Base-by-base conservation (phyloP, 805 yeast genomes). In the Candida oleophila region DNA sequence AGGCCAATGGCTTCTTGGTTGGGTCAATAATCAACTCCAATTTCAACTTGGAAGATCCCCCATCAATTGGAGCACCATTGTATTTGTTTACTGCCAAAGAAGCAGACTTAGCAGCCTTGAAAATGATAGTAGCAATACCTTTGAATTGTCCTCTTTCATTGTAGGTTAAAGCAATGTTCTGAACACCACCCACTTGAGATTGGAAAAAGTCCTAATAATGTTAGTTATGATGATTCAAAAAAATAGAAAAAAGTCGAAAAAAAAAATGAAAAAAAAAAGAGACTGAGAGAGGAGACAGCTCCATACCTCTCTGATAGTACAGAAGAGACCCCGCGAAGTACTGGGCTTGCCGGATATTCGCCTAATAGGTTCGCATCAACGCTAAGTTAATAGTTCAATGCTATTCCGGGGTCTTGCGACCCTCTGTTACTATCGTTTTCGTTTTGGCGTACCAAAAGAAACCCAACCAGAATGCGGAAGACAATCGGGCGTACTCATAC, bases 21-120 rank as follows among this genome's bases (percentile, higher is more conserved):
- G 97, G 96, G 64, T 91, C 97, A 60, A 89, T 77, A 55, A 92
- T 80, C 61, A 94, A 74, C 69, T 90, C 97, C 61, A 81, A 71
- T 68, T 79, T 86, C 76, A 94, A 80, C 65, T 77, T 85, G 55
- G 80, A 67, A 50, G 83, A 78, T 50, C 97, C 97, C 46, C 84
- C 84, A 64, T 94, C 99, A 59, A 94, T 87, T 61, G 96, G 91
- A 39, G 96, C 92, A 61, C 94, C 92, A 68, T 92, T 87, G 74
- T 85, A 92, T 60, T 83, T 84, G 61, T 82, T 81, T 59, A 87
- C 87, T 42, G 97, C 96, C 59, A 73, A 76, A 51, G 79, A 71
- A 44, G 98, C 98, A 64, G 78, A 77, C 49, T 83, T 83, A 43
- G 80, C 66, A 49, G 76, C 74, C 61, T 73, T 81, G 76, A 94